Base-by-base conservation (phyloP, 352 stramenopile species). In the Achlya hypogyna region DNA sequence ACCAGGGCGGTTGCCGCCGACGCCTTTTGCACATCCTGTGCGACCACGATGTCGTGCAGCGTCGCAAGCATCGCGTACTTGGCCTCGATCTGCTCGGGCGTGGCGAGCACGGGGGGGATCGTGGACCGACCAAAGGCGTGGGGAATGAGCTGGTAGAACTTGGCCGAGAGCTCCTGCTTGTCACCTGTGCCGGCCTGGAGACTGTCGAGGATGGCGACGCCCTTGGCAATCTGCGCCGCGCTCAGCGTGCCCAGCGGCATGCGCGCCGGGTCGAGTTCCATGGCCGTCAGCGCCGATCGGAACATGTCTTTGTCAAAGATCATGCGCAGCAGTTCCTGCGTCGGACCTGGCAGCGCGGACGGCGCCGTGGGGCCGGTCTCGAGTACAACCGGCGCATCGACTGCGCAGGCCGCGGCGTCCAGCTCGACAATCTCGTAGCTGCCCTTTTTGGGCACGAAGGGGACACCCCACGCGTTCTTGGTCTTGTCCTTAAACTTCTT, bases 261-360 rank as follows among this genome's bases (percentile, higher is more conserved):
- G 52, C 70, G 69, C 47, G 72, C 66, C 31, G 72, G 58, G 58
- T 77, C 72, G 8, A 77, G 53, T 25, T 72, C 51, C 62, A 75
- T 73, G 25, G 18, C 28, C 20, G 53, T 22, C 65, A 75, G 67
- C 1, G 31, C 49, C 12, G 56, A 51, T 42, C 72, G 71, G 67
- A 77, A 77, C 72, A 77, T 77, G 60, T 75, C 67, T 32, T 68
- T 63, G 70, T 70, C 70, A 59, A 77, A 77, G 34, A 77, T 69
- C n/a, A 77, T 69, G 59, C 70, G 56, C 2, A 77, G 42, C 6
- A 77, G 69, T 47, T 73, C 35, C 35, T 66, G 58, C 1, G 70
- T 75, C 34, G 32, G 58, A n/a, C 10, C 14, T 34, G 75, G 64
- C 4, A 77, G 69, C 28, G 25, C 47, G 25, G 63, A 72, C 20